Evolutionary conservation across 345 rosid species (phyloP), one percentile per base, ranked within the genome.

Genomic region (Kernera saxatilis): DNA sequence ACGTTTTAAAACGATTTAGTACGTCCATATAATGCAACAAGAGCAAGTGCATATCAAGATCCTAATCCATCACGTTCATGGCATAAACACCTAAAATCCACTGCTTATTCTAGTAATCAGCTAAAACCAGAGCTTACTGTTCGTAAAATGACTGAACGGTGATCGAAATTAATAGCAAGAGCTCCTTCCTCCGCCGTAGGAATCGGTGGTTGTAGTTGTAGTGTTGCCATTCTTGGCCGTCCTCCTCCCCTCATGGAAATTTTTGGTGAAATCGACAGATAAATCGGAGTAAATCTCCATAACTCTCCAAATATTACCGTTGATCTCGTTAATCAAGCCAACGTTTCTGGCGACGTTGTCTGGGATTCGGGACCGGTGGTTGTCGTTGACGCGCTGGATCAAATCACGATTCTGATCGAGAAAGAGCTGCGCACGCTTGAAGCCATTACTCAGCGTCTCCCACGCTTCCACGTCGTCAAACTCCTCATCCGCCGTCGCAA

Each of bases 341-440:
- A 84, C 93, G 77, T 90, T 90, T 73, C 82, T 81, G 5, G 82
- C 85, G 77, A 90, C 74, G 73, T 87, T 84, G 35, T 72, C 87
- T 6, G 86, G 79, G 50, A 62, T 80, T 56, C 75, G 73, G 0
- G 93, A 89, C 63, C 71, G 84, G 58, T 87, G 91, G 36, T 89
- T 89, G 50, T 89, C 87, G 72, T 89, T 87, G 37, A 87, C 96
- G 46, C 84, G 87, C 69, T 81, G 83, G 53, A 86, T 87, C 72
- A 89, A 75, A 25, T 48, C 82, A 66, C 88, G 75, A 55, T 89
- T 89, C 73, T 86, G 70, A 65, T 89, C 96, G 30, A 89, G 78
- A 26, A 83, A 81, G 19, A 82, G 45, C 72, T 85, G 91, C 8
- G 82, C 92, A 64, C 80, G 80, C 53, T 74, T 71, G 73, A 82